These are phyloP conservation scores for Glycine soja DNA, from an alignment of 306 rosid species.

Conservation along the genomic window DNA sequence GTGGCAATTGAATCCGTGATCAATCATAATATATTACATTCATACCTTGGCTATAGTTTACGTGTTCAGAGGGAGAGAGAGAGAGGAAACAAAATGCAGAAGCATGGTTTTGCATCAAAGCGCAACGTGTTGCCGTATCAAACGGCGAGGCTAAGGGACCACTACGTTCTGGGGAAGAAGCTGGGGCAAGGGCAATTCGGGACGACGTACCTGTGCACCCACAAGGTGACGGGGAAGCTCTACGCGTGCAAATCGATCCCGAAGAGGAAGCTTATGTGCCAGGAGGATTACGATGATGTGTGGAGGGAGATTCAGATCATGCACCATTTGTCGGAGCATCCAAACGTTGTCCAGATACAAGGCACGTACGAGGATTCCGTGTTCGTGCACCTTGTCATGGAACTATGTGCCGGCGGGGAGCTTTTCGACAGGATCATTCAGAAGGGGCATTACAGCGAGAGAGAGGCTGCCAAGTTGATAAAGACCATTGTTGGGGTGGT, in stretches of 20 bases:
- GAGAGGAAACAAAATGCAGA: slow-evolving; percentile 52
- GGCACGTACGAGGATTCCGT: slow-evolving; percentile 88
- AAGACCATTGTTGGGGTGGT: slow-evolving; percentile 88
- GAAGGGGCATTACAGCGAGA: slow-evolving; percentile 91
- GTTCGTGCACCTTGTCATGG: slow-evolving; percentile 90
- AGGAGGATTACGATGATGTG: slow-evolving; percentile 83
- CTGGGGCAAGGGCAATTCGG: slow-evolving; percentile 91
- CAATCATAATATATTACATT: too few species aligned
- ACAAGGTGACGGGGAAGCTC: slow-evolving; percentile 59
- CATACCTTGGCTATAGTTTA: neutral
- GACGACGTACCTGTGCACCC: slow-evolving; percentile 73
- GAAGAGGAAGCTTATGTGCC: slow-evolving; percentile 76
- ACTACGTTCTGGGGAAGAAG: slow-evolving; percentile 80
- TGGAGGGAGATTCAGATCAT: slow-evolving; percentile 97
- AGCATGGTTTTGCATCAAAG: slow-evolving; percentile 44
- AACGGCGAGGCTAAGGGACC: slow-evolving; percentile 74
- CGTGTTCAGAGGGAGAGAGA: neutral
- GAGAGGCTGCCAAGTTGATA: slow-evolving; percentile 77
- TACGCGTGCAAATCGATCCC: slow-evolving; percentile 95
- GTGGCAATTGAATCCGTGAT: too few species aligned
- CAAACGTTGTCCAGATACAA: slow-evolving; percentile 73
- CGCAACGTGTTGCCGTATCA: slow-evolving; percentile 70
- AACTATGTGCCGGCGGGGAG: slow-evolving; percentile 89
- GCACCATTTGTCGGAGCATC: slow-evolving; percentile 85
- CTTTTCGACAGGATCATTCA: slow-evolving; percentile 83